Evolutionary conservation across 179 eudicot genomes (phyloP).

Genomic region (Sideroxylon spinosum): DNA sequence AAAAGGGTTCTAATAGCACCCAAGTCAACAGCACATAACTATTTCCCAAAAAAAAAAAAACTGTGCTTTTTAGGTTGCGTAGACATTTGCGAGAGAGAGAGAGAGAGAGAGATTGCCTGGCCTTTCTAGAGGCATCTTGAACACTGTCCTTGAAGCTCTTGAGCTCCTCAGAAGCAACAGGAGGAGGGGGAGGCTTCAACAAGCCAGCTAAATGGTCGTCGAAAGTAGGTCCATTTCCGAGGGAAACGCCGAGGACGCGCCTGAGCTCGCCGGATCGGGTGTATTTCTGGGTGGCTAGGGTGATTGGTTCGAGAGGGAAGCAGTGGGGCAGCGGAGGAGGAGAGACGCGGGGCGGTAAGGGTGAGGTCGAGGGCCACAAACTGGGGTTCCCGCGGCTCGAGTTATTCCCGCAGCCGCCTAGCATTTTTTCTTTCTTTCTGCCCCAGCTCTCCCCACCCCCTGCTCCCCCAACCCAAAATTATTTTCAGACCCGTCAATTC

Average conservation of each 20-base stretch:
- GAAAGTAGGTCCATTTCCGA: conserved; percentile 26
- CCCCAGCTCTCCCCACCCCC: no score
- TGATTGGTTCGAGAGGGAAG: conserved; percentile 34
- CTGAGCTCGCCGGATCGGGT: conserved; percentile 39
- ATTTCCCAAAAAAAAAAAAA: no score
- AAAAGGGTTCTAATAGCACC: not conserved
- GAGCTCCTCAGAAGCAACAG: conserved; percentile 39
- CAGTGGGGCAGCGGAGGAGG: conserved; percentile 29
- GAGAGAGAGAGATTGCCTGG: conserved; percentile 26
- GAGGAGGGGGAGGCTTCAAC: conserved; percentile 32
- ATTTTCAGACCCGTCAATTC: no score
- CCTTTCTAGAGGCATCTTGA: conserved; percentile 31
- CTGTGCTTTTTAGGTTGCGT: no score
- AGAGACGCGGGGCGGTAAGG: conserved; percentile 24
- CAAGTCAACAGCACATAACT: no score
- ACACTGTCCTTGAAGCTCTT: conserved; percentile 39
- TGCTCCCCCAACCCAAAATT: no score
- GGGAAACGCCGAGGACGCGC: conserved; percentile 38
- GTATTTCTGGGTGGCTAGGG: conserved; percentile 32
- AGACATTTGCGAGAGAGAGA: not conserved
- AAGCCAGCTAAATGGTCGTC: conserved; percentile 35
- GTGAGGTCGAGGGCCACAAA: not conserved
- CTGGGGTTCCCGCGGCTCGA: not conserved
- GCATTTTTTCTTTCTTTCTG: no score
- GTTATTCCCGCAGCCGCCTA: not conserved